Base-by-base conservation (phyloP, 805 yeast genomes). In the Candida xiaguanensis region DNA sequence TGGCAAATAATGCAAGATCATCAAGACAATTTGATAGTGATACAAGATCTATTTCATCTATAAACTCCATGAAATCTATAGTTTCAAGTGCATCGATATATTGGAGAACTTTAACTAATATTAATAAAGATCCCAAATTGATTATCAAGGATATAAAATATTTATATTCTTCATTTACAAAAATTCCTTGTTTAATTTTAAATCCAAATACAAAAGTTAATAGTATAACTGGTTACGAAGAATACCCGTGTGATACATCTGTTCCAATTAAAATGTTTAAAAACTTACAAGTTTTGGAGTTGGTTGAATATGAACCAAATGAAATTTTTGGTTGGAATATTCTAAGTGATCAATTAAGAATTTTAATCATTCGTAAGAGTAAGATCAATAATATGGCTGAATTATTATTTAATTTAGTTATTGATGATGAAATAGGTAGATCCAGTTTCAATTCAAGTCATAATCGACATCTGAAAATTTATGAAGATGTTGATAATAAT, bases 231-330 rank as follows among this genome's bases (percentile, higher is more conserved):
- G 79, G 80, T 2, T 81, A 78, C 53, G 85, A 80, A 50, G 86
- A 80, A 52, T 80, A 75, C 52, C 87, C 86, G 0, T 80, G 82
- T 53, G 87, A 81, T 50, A 78, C 85, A 3, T 72, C 82, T 4
- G 80, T 82, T 7, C 86, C 87, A 2, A 53, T 81, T n/a, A 62
- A 61, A 28, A 67, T 77, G 56, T 81, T 80, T 56, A 79, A 78
- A 44, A 81, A 78, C 51, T 58, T 80, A 34, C 76, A 79, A 35
- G 83, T 80, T 15, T 59, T 80, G 32, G 87, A 80, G 51, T 56
- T 81, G 3, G 64, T 67, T 19, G 83, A 78, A 41, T 63, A 78
- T 42, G 84, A 78, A 45, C 82, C 84, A 14, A 77, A 78, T 44
- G 83, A 79, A 44, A 65, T 81, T 8, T 79, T 66, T 55, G 87